phyloP scores from a whole-genome alignment of 1,284 basidiomycete genomes.

The Blastosporella zonata region DNA sequence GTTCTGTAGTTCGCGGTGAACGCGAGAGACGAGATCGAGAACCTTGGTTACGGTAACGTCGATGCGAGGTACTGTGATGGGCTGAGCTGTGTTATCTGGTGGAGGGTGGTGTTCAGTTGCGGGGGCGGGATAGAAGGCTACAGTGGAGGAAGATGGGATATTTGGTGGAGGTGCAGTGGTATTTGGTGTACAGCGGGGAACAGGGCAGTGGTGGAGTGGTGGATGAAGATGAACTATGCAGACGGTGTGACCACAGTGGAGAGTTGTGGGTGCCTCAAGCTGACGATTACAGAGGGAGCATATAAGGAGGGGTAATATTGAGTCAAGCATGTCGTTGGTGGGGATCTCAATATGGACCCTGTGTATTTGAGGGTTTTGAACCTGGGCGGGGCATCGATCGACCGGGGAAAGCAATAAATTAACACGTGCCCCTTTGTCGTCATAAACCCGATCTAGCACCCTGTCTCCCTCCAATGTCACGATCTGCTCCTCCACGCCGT shows the following conservation, averaged over 20 bases:
- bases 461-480: too few species aligned
- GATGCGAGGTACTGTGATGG: slow-evolving; percentile 16
- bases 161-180: slow-evolving; percentile 18
- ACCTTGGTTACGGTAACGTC: slow-evolving; percentile 70
- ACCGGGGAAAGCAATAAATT: too few species aligned
- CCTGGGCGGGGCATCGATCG: too few species aligned
- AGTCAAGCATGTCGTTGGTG: slow-evolving; percentile 14
- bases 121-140: slow-evolving; percentile 22
- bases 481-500: slow-evolving; percentile 5
- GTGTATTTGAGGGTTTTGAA: slow-evolving; percentile 4
- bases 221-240: slow-evolving; percentile 30
- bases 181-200: slow-evolving; percentile 25
- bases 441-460: too few species aligned
- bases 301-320: slow-evolving; percentile 25
- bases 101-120: slow-evolving; percentile 2
- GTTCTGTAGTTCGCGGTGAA: slow-evolving; percentile 20
- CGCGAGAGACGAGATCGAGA: slow-evolving; percentile 41
- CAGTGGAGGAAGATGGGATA: slow-evolving; percentile 21
- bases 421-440: too few species aligned
- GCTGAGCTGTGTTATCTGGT: not conserved
- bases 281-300: slow-evolving; percentile 33
- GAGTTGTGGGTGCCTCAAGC: slow-evolving; percentile 34
- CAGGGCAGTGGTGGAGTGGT: slow-evolving; percentile 29
- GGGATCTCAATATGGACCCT: too few species aligned
- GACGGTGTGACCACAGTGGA: slow-evolving; percentile 42